phyloP scores from a whole-genome alignment of 2,329 filamentous ascomycete genomes.

The Teratosphaeria viscida region DNA sequence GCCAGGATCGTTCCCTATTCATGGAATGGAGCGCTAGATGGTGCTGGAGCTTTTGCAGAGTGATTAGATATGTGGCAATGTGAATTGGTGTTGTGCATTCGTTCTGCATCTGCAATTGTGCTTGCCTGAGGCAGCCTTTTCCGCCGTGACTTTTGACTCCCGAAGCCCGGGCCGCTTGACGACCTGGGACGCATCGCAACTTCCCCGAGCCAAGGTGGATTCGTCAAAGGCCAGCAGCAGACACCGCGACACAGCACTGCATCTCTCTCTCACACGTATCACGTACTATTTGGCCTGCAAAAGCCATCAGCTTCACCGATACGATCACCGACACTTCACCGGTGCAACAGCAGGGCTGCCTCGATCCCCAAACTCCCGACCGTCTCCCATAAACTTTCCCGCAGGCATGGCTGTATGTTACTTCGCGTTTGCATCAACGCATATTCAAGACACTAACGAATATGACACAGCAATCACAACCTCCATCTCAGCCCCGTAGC shows the following conservation, averaged over 20 bases:
- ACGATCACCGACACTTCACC: neutral
- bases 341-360: neutral
- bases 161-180: neutral
- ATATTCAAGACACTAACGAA: slow-evolving; percentile 2
- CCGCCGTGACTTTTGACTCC: neutral
- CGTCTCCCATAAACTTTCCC: neutral
- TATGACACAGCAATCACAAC: slow-evolving; percentile 25
- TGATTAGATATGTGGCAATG: no score
- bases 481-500: slow-evolving; percentile 40
- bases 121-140: neutral
- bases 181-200: neutral
- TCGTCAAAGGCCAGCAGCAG: neutral
- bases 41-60: no score
- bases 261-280: neutral
- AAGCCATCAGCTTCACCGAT: neutral
- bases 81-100: no score
- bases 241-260: neutral
- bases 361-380: neutral
- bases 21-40: no score
- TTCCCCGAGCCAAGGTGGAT: neutral
- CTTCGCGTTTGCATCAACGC: neutral
- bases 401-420: neutral
- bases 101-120: no score
- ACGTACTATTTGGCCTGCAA: neutral
- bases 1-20: no score